These are phyloP conservation scores for Rhodomyrtus psidioides DNA, from an alignment of 441 rosid genomes.

Conservation along the genomic window DNA sequence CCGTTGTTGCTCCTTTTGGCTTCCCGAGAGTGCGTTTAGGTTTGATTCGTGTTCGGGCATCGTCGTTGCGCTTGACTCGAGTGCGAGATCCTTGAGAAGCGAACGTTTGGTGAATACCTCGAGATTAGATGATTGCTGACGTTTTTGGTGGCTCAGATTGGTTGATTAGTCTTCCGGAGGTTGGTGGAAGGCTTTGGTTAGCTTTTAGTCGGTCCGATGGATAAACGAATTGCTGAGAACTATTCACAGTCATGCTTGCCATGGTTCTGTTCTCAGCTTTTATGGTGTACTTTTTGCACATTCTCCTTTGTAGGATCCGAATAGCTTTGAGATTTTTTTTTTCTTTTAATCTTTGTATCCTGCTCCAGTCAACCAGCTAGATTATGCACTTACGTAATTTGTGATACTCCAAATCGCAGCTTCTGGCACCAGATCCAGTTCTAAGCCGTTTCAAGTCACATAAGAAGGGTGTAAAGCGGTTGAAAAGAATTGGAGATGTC, in stretches of 20 bases:
- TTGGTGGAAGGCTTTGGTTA: neutral
- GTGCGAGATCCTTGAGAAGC: neutral
- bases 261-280: neutral
- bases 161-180: neutral
- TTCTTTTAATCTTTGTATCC: neutral
- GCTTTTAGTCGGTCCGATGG: neutral
- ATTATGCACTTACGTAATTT: neutral
- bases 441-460: conserved; percentile 70
- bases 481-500: conserved; percentile 70
- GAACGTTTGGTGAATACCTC: neutral
- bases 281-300: neutral
- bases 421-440: conserved; percentile 67
- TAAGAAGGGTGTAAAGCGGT: conserved; percentile 39
- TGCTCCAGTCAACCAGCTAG: rapidly evolving
- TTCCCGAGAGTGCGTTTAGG: neutral
- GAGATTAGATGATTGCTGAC: neutral
- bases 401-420: conserved; percentile 29
- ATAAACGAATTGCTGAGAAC: neutral
- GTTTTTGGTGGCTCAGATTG: neutral
- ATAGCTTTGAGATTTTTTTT: neutral
- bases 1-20: neutral
- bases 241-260: neutral
- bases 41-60: neutral
- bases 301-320: neutral
- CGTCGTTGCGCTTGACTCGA: neutral